phyloP scores from a whole-genome alignment of 352 stramenopile species.

The Elongisporangium anandrum region DNA sequence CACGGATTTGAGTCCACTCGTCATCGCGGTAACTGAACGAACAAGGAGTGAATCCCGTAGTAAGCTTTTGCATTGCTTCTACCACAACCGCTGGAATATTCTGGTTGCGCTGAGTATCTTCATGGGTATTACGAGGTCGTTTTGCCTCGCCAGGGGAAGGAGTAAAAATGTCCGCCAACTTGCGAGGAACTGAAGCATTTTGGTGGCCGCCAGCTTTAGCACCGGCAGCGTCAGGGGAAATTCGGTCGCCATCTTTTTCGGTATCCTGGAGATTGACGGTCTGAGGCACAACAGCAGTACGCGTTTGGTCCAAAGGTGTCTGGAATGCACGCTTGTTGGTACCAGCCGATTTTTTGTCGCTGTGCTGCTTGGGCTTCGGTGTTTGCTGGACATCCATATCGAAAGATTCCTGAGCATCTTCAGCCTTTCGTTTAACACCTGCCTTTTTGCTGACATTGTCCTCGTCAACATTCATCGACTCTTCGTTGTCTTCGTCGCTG shows the following conservation, averaged over 20 bases:
- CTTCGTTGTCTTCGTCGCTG: slow-evolving; percentile 18
- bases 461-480: not conserved
- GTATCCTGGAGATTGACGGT: too few relatives aligned
- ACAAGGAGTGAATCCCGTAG: slow-evolving; percentile 34
- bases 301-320: too few relatives aligned
- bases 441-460: slow-evolving; percentile 1
- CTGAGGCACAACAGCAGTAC: too few relatives aligned
- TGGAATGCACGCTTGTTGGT: too few relatives aligned
- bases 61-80: slow-evolving; percentile 45
- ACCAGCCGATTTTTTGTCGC: slow-evolving; percentile 8
- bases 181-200: slow-evolving; percentile 26
- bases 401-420: too few relatives aligned
- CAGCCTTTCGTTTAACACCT: slow-evolving; percentile 11
- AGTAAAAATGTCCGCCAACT: slow-evolving; percentile 56
- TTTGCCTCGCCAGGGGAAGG: slow-evolving; percentile 42
- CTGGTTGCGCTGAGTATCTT: too few relatives aligned
- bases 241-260: slow-evolving; percentile 15
- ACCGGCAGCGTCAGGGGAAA: slow-evolving; percentile 32
- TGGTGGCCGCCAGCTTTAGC: slow-evolving; percentile 20
- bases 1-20: slow-evolving; percentile 42
- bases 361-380: slow-evolving; percentile 2
- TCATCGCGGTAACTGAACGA: slow-evolving; percentile 57
- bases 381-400: slow-evolving; percentile 10
- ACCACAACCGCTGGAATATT: slow-evolving; percentile 3
- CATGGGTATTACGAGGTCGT: not conserved